Percentiles rank a stretch among this genome's conserved stretches.
Evolutionary conservation across 805 yeast genomes (phyloP).

Genomic region (Candida quercuum): DNA sequence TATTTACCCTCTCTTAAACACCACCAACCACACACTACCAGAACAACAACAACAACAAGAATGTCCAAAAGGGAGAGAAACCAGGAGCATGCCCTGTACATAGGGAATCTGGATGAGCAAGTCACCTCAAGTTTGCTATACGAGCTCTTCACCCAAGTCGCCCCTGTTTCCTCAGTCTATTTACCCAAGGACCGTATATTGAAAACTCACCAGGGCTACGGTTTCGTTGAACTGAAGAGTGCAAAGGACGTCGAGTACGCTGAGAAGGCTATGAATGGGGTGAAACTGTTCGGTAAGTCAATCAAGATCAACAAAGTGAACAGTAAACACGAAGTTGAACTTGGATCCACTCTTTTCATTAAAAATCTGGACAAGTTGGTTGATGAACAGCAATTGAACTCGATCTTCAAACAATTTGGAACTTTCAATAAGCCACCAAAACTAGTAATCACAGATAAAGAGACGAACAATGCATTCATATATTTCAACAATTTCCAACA

Average conservation of each 20-base stretch:
- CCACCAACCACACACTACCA: no score
- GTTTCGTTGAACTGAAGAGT: conserved; percentile 69
- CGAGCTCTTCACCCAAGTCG: conserved; percentile 81
- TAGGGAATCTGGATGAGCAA: conserved; percentile 77
- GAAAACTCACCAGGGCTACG: conserved; percentile 77
- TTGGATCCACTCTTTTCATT: conserved; percentile 66
- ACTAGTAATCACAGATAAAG: conserved; percentile 40
- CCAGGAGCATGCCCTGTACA: conserved; percentile 61
- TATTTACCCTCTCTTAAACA: no score
- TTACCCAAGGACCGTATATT: conserved; percentile 77
- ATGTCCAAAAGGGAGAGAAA: conserved; percentile 36
- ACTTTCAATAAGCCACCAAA: conserved; percentile 43
- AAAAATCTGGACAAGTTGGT: conserved; percentile 64
- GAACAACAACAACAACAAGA: background rate
- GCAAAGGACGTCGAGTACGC: conserved; percentile 68
- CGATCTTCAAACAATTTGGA: conserved; percentile 63
- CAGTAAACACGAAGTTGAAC: conserved; percentile 26
- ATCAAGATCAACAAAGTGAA: conserved; percentile 54
- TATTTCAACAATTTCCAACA: conserved; percentile 57
- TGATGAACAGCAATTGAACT: conserved; percentile 50
- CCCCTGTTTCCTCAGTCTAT: conserved; percentile 65
- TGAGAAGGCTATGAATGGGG: conserved; percentile 51
- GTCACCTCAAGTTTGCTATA: conserved; percentile 69
- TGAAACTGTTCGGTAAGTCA: conserved; percentile 54
- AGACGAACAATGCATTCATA: conserved; percentile 57